phyloP scores from a whole-genome alignment of 345 rosid species.

The Populus euphratica region DNA sequence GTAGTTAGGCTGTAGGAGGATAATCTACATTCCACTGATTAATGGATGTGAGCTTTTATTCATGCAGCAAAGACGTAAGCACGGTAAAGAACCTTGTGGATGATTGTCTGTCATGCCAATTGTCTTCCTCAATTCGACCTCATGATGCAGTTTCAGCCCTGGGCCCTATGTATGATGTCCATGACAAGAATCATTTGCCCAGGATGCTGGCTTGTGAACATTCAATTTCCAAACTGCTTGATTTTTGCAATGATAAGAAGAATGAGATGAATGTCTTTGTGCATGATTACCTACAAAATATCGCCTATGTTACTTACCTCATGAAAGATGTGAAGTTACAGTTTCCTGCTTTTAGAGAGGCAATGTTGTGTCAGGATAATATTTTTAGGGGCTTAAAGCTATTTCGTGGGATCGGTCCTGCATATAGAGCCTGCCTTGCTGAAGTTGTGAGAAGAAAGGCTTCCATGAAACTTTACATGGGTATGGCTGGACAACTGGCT shows the following conservation, averaged over 20 bases:
- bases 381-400: slow-evolving; percentile 66
- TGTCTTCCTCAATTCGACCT: slow-evolving; percentile 90
- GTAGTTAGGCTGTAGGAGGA: not conserved
- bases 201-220: slow-evolving; percentile 64
- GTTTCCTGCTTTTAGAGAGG: slow-evolving; percentile 96
- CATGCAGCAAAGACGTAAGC: slow-evolving; percentile 88
- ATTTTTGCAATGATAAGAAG: slow-evolving; percentile 69
- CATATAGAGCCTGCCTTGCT: slow-evolving; percentile 96
- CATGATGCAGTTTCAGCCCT: slow-evolving; percentile 99
- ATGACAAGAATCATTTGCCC: slow-evolving; percentile 87
- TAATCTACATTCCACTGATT: slow-evolving; percentile 17
- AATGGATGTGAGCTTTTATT: slow-evolving; percentile 21
- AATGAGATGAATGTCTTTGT: slow-evolving; percentile 84
- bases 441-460: slow-evolving; percentile 90
- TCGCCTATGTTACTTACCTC: slow-evolving; percentile 53
- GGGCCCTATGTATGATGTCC: slow-evolving; percentile 98
- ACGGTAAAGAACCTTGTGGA: slow-evolving; percentile 94
- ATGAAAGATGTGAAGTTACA: slow-evolving; percentile 87
- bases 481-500: slow-evolving; percentile 96
- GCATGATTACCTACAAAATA: slow-evolving; percentile 80
- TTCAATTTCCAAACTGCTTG: slow-evolving; percentile 62
- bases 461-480: slow-evolving; percentile 96
- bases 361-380: slow-evolving; percentile 77
- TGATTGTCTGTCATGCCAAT: slow-evolving; percentile 74
- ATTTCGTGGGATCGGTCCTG: slow-evolving; percentile 77